Conservation (phyloP, 805 yeast species). For the Candida endomychidarum region DNA sequence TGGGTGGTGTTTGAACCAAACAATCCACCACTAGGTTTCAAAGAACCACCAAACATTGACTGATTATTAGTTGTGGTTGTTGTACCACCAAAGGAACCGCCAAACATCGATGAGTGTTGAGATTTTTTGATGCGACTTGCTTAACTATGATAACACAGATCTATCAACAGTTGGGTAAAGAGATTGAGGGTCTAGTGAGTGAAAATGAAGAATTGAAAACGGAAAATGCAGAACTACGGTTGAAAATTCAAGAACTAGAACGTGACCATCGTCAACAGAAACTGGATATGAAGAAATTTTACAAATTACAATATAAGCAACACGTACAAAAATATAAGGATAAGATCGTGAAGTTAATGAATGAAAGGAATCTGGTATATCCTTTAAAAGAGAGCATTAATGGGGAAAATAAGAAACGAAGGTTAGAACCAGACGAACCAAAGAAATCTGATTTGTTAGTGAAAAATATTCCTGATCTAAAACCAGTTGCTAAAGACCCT, state of each 20-base stretch:
- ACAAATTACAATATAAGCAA: slow-evolving; percentile 13
- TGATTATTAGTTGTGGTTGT: slow-evolving; percentile 3
- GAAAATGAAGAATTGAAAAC: slow-evolving; percentile 7
- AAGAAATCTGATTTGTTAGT: neutral
- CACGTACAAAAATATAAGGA: slow-evolving; percentile 14
- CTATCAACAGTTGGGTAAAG: slow-evolving; percentile 3
- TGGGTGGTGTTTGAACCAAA: slow-evolving; percentile 13
- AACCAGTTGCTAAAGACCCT: too few species aligned
- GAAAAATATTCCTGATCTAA: neutral
- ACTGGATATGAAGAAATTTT: slow-evolving; percentile 12
- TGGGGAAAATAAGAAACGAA: neutral
- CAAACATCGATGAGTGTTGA: slow-evolving; percentile 9
- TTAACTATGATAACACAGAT: neutral
- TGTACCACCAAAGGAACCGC: slow-evolving; percentile 6
- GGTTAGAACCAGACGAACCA: neutral
- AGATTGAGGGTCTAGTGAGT: neutral
- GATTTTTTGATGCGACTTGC: slow-evolving; percentile 6
- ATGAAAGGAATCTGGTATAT: neutral
- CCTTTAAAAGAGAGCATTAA: neutral
- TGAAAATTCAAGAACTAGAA: slow-evolving; percentile 8
- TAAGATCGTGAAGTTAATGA: slow-evolving; percentile 5
- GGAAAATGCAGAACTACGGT: slow-evolving; percentile 21
- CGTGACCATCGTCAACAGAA: slow-evolving; percentile 8
- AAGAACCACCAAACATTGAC: slow-evolving; percentile 7
- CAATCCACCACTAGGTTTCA: slow-evolving; percentile 11